These are phyloP conservation scores for Dalbergia cultrata DNA, from an alignment of 306 rosid genomes.

Conservation along the genomic window DNA sequence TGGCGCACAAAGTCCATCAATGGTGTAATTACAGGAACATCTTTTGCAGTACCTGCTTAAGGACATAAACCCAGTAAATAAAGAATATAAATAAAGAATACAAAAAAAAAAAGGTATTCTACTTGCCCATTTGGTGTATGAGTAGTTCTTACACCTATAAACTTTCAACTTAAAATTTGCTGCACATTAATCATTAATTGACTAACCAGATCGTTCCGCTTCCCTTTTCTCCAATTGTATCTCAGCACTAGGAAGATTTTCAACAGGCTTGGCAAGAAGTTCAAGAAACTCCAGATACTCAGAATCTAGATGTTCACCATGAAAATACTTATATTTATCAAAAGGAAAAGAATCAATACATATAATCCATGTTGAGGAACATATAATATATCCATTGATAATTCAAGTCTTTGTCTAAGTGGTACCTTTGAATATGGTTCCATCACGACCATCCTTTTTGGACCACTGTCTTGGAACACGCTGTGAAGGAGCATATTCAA, in stretches of 20 bases:
- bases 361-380: slow-evolving; percentile 44
- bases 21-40: slow-evolving; percentile 71
- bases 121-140: slow-evolving; percentile 5
- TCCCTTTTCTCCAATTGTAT: slow-evolving; percentile 84
- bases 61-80: slow-evolving; percentile 18
- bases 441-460: slow-evolving; percentile 76
- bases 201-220: slow-evolving; percentile 79
- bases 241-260: slow-evolving; percentile 90
- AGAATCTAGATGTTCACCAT: slow-evolving; percentile 69
- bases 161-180: slow-evolving; percentile 1
- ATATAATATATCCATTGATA: background rate
- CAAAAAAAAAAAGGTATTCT: background rate
- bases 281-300: slow-evolving; percentile 83
- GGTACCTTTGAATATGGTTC: slow-evolving; percentile 72
- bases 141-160: background rate
- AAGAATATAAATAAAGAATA: background rate
- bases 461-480: slow-evolving; percentile 72
- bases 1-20: slow-evolving; percentile 89
- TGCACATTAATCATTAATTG: slow-evolving; percentile 8
- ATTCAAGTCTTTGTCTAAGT: slow-evolving; percentile 15
- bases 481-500: slow-evolving; percentile 85
- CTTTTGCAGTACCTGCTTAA: slow-evolving; percentile 66
- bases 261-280: slow-evolving; percentile 71
- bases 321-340: slow-evolving; percentile 56
- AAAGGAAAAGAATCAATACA: slow-evolving; percentile 45